Evolutionary conservation across 257 asterid genomes (phyloP).

Genomic region (Eucommia ulmoides): DNA sequence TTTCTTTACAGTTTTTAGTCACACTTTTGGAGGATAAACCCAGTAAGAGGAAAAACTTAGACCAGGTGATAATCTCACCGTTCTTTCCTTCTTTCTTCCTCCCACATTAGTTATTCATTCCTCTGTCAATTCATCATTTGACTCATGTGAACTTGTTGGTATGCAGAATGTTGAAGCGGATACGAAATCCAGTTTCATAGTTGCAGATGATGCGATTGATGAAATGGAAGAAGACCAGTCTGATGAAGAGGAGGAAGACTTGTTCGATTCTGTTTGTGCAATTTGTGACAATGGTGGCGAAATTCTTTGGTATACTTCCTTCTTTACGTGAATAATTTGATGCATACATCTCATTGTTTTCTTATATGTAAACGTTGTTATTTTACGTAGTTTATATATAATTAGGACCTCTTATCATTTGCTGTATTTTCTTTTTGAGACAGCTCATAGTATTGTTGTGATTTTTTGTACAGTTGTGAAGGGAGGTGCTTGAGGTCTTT

Average conservation of each 20-base stretch:
- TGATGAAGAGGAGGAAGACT: constrained; percentile 39
- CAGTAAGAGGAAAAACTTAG: constrained; percentile 25
- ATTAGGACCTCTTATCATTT: neutral
- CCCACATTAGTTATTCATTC: neutral
- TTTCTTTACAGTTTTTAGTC: constrained; percentile 34
- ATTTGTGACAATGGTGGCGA: constrained; percentile 71
- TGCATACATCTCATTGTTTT: neutral
- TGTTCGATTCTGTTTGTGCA: constrained; percentile 57
- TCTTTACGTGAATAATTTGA: no score
- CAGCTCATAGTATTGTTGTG: no score
- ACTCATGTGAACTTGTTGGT: constrained; percentile 6
- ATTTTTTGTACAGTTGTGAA: constrained; percentile 51
- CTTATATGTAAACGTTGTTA: neutral
- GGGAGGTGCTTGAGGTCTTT: constrained; percentile 93
- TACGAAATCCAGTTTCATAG: constrained; percentile 39
- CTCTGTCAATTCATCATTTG: constrained; percentile 4
- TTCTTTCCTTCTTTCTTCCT: constrained; percentile 8
- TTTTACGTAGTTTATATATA: neutral
- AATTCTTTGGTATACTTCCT: constrained; percentile 30
- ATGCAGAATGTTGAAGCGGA: constrained; percentile 28
- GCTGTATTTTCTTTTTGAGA: no score
- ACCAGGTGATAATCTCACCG: constrained; percentile 34
- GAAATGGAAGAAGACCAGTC: constrained; percentile 31
- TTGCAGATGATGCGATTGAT: constrained; percentile 27
- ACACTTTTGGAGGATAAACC: constrained; percentile 54